Base-by-base conservation (phyloP, 148 eudicot species). In the Vaccinium macrocarpon region DNA sequence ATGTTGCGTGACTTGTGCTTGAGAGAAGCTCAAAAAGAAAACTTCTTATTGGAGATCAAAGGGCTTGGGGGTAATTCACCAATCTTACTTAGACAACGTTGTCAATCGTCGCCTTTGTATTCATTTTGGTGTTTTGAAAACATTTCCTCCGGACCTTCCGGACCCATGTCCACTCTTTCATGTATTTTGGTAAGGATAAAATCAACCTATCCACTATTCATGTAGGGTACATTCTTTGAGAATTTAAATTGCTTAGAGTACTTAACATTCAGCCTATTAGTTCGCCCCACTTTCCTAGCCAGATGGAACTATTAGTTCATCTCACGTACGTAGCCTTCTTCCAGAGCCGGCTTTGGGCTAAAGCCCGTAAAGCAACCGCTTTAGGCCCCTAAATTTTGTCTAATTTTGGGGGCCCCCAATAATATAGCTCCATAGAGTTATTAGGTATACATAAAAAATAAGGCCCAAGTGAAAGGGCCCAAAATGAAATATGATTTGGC, bases 81-180 rank as follows among this genome's bases (percentile, higher is more conserved):
- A 52, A 8, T 32, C 56, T 4, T 74, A 64, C n/a, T 15, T 10
- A 50, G 46, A 68, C 14, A 21, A 19, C 29, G 64, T 18, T 5
- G 19, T 61, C 32, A 51, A 48, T 32, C 91, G 91, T 27, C 87
- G 90, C 32, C 79, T 90, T n/a, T 90, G 86, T 82, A 56, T 88
- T 49, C 87, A 90, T 79, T 79, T 90, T 21, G 76, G 57, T 27
- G 86, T 86, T 38, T 50, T 76, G 73, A 56, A 82, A 25, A 82
- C 64, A 76, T 90, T 25, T 38, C 83, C 57, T 49, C 81, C 9
- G 83, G 72, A 72, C 90, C 88, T 10, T 78, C 53, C 81, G 64
- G 42, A 61, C 84, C 35, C 84, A 19, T 53, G 90, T 88, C 23
- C 87, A 89, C 4, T 88, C 91, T 13, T 88, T 90, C 78, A 62